Evolutionary conservation across 257 asterid species (phyloP).

Genomic region (Agastache rugosa): DNA sequence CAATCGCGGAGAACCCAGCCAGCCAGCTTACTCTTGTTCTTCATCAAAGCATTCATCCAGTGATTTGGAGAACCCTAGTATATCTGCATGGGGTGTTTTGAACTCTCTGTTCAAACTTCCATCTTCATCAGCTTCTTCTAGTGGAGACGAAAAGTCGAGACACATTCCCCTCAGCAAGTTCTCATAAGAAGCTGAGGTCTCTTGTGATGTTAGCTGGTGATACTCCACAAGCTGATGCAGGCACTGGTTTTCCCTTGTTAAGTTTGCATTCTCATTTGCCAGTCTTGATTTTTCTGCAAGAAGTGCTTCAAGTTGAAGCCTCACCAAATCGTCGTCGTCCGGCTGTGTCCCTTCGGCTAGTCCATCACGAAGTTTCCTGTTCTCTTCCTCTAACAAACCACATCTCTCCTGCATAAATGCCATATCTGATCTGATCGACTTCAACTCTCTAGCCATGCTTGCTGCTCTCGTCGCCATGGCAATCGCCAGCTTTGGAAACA

Average conservation of each 20-base stretch:
- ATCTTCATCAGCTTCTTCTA: constrained; percentile 34
- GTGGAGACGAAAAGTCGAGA: constrained; percentile 67
- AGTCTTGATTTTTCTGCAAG: constrained; percentile 88
- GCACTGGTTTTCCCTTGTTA: constrained; percentile 81
- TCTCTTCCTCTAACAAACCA: constrained; percentile 80
- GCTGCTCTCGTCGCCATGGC: constrained; percentile 95
- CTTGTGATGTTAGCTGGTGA: constrained; percentile 85
- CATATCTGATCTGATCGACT: constrained; percentile 72
- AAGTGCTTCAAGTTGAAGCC: constrained; percentile 94
- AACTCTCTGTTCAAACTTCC: constrained; percentile 20
- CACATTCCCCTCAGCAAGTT: constrained; percentile 71
- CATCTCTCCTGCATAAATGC: constrained; percentile 83
- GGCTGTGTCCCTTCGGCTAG: constrained; percentile 48
- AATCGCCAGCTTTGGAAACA: constrained; percentile 65
- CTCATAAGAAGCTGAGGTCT: constrained; percentile 90
- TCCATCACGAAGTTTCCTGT: constrained; percentile 76
- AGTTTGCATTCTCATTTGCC: constrained; percentile 86
- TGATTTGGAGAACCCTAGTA: constrained; percentile 53
- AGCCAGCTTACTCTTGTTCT: constrained; percentile 34
- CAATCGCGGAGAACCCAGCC: neutral
- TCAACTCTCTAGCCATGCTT: constrained; percentile 76
- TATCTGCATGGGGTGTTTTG: constrained; percentile 41
- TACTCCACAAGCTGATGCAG: constrained; percentile 90
- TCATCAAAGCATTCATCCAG: constrained; percentile 68
- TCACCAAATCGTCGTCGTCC: constrained; percentile 97